phyloP scores from a whole-genome alignment of 2,329 filamentous ascomycete species.

The Ophiostoma angusticollis region DNA sequence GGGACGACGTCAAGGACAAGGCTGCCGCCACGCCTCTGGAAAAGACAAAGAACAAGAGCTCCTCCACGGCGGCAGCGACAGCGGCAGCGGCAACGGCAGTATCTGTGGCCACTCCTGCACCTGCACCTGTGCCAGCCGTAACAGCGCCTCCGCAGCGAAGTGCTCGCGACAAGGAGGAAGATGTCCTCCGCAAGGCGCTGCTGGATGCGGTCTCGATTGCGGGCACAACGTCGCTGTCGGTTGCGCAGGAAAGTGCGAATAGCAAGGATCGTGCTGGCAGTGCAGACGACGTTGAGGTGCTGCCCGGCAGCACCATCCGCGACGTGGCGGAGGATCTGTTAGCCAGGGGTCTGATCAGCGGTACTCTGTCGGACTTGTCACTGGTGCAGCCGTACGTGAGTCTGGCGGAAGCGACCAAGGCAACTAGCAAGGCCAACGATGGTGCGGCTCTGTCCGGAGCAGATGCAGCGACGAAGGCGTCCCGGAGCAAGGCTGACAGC shows the following conservation, averaged over 20 bases:
- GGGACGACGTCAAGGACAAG: constrained; percentile 6
- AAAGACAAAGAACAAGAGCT: constrained; percentile 2
- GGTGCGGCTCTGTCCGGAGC: no score
- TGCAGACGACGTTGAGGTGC: neutral
- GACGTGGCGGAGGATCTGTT: constrained; percentile 15
- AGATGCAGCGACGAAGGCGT: no score
- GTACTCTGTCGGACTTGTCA: neutral
- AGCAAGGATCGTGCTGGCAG: neutral
- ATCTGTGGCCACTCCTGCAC: neutral
- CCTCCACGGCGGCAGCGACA: neutral
- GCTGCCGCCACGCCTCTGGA: neutral
- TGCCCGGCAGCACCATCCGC: constrained; percentile 2
- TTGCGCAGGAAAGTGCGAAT: neutral
- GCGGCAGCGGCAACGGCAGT: neutral
- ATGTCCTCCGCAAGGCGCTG: constrained; percentile 3
- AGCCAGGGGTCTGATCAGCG: constrained; percentile 7
- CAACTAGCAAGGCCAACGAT: neutral
- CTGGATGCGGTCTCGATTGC: constrained; percentile 4
- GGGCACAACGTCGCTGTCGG: constrained; percentile 3
- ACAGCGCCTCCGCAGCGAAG: neutral
- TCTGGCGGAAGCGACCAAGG: neutral
- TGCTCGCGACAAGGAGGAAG: constrained; percentile 7
- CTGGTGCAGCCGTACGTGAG: constrained; percentile 5
- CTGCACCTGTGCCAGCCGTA: neutral
- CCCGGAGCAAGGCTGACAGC: no score